phyloP scores from a whole-genome alignment of 176 grass and related monocot genomes.

The Saccharum officinarum region DNA sequence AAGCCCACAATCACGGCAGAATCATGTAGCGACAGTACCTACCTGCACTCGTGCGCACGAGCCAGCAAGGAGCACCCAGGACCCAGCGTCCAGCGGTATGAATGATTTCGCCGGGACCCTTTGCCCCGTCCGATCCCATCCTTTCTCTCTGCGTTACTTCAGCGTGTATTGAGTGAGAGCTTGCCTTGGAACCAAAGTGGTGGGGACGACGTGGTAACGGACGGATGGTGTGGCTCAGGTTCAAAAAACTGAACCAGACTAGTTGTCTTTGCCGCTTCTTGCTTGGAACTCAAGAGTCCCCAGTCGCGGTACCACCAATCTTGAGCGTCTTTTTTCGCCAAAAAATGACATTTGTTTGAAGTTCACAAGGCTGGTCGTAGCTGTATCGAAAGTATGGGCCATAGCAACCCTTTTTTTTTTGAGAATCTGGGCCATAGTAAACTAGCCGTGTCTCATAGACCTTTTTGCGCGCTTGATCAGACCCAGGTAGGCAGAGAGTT shows the following conservation, averaged over 20 bases:
- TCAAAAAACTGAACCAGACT: too few relatives aligned
- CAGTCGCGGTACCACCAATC: too few relatives aligned
- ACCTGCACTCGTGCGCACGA: neutral
- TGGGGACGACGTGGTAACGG: neutral
- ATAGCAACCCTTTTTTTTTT: too few relatives aligned
- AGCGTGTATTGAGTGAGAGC: neutral
- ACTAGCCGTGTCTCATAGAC: neutral
- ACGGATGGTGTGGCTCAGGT: neutral
- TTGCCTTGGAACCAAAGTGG: neutral
- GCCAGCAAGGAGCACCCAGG: neutral
- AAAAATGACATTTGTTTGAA: too few relatives aligned
- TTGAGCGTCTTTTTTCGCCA: too few relatives aligned
- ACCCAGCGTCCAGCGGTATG: neutral
- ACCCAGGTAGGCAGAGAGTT: neutral
- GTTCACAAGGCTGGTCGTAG: neutral
- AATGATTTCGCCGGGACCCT: neutral
- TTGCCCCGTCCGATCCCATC: too few relatives aligned
- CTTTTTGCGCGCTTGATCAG: neutral
- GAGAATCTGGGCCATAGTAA: neutral
- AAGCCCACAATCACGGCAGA: neutral
- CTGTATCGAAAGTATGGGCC: neutral
- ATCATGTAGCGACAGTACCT: neutral
- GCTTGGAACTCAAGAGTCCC: neutral
- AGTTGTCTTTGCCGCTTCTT: neutral
- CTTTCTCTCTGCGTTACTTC: neutral